phyloP scores from a whole-genome alignment of 169 alveolate species.

The Perkinsus olseni region DNA sequence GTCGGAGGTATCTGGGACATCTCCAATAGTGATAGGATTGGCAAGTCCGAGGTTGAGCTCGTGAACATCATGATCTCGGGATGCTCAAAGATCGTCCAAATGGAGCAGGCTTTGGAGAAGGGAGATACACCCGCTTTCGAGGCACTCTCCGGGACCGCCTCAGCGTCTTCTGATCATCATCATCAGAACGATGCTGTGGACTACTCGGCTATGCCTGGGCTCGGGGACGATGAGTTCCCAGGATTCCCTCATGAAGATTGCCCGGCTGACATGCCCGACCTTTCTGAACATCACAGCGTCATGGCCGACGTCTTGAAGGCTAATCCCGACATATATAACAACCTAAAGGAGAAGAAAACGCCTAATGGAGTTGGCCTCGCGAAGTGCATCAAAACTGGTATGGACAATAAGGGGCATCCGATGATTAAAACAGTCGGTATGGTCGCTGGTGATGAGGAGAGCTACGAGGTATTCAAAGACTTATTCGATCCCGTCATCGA shows the following conservation, averaged over 20 bases:
- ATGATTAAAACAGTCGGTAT: slow-evolving; percentile 21
- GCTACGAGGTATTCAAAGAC: slow-evolving; percentile 12
- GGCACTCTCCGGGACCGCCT: neutral
- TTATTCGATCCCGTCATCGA: slow-evolving; percentile 23
- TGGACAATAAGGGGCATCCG: slow-evolving; percentile 37
- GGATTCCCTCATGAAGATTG: slow-evolving; percentile 19
- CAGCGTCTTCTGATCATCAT: neutral
- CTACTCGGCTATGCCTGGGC: slow-evolving; percentile 14
- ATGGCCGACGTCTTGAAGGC: slow-evolving; percentile 9
- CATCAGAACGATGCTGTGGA: neutral
- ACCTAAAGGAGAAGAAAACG: slow-evolving; percentile 13
- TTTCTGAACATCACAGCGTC: slow-evolving; percentile 3
- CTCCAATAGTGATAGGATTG: slow-evolving; percentile 14
- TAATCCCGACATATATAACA: slow-evolving; percentile 1
- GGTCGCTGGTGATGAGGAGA: slow-evolving; percentile 33
- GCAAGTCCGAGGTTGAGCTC: slow-evolving; percentile 20
- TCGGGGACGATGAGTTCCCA: slow-evolving; percentile 17
- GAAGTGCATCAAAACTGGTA: slow-evolving; percentile 22
- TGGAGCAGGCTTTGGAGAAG: slow-evolving; percentile 13
- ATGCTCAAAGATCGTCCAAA: neutral
- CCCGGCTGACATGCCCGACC: slow-evolving; percentile 15
- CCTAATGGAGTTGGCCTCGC: slow-evolving; percentile 17
- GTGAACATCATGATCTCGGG: slow-evolving; percentile 18
- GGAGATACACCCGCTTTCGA: slow-evolving; percentile 11
- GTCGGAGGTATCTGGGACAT: slow-evolving; percentile 17